Conservation (phyloP, 2,329 filamentous ascomycete species). For the Apiospora phragmitis region DNA sequence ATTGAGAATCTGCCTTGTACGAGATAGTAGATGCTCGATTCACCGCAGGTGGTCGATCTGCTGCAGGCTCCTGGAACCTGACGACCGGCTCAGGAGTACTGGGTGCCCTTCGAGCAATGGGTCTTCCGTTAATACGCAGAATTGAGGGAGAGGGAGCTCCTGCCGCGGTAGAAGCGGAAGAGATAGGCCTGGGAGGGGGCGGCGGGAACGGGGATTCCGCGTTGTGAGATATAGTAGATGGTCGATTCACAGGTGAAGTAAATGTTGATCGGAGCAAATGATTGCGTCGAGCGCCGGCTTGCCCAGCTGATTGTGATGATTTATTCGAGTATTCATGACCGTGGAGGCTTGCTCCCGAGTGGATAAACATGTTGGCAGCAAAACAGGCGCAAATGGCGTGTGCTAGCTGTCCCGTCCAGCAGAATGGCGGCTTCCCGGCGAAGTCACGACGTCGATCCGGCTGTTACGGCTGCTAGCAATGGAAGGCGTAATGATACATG, state of each 20-base stretch:
- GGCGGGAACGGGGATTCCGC: constrained; percentile 17
- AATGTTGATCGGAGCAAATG: constrained; percentile 30
- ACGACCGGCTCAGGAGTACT: constrained; percentile 20
- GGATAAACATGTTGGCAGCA: constrained; percentile 53
- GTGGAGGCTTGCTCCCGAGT: constrained; percentile 59
- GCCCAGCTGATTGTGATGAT: constrained; percentile 34
- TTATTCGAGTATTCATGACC: constrained; percentile 57
- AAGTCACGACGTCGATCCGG: background rate
- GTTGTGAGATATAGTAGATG: constrained; percentile 22
- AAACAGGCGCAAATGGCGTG: background rate
- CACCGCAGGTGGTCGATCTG: constrained; percentile 23
- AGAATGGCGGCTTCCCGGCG: background rate
- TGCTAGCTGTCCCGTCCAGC: background rate
- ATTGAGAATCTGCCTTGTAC: constrained; percentile 17
- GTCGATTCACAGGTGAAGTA: constrained; percentile 25
- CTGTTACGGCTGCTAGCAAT: background rate
- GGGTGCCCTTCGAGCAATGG: constrained; percentile 7
- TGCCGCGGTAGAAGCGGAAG: background rate
- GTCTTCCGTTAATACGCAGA: background rate
- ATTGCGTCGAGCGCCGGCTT: constrained; percentile 26
- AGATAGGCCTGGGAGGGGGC: constrained; percentile 8
- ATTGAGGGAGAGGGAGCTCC: background rate
- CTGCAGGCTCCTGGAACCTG: constrained; percentile 22
- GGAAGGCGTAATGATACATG: background rate
- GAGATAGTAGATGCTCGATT: constrained; percentile 25